These are phyloP conservation scores for Pelargonium fulgidum DNA, from an alignment of 441 rosid species.

Conservation along the genomic window DNA sequence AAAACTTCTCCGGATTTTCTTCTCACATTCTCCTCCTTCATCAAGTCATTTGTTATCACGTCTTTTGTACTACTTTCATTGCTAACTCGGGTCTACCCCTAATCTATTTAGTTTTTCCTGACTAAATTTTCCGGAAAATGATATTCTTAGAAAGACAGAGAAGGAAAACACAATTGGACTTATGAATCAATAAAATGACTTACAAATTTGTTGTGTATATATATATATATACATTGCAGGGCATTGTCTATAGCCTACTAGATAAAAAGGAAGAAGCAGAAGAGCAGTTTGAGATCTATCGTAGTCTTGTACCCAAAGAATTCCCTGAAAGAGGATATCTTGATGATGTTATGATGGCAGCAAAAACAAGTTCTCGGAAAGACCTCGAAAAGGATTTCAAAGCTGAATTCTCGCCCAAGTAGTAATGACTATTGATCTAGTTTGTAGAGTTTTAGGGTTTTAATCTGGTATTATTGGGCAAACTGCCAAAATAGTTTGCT, in stretches of 20 bases:
- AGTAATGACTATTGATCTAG: constrained; percentile 10
- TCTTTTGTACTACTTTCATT: too few relatives aligned
- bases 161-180: not conserved
- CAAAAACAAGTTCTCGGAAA: constrained; percentile 51
- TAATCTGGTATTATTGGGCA: not conserved
- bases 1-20: too few relatives aligned
- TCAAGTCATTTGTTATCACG: too few relatives aligned
- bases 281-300: constrained; percentile 65
- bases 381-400: constrained; percentile 46
- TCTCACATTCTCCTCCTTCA: too few relatives aligned
- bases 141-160: not conserved
- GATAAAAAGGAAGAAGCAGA: constrained; percentile 70
- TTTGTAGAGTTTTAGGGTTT: constrained; percentile 2
- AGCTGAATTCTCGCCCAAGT: constrained; percentile 37
- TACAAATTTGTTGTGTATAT: not conserved
- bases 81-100: too few relatives aligned
- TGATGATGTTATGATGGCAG: constrained; percentile 65
- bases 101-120: too few relatives aligned
- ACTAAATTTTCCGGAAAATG: not conserved
- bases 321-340: constrained; percentile 74
- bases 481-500: too few relatives aligned
- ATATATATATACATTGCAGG: constrained; percentile 36
- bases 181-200: not conserved
- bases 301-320: constrained; percentile 73
- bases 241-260: constrained; percentile 72